Conservation (phyloP, 1,139 yeast species). For the Hanseniaspora uvarum region DNA sequence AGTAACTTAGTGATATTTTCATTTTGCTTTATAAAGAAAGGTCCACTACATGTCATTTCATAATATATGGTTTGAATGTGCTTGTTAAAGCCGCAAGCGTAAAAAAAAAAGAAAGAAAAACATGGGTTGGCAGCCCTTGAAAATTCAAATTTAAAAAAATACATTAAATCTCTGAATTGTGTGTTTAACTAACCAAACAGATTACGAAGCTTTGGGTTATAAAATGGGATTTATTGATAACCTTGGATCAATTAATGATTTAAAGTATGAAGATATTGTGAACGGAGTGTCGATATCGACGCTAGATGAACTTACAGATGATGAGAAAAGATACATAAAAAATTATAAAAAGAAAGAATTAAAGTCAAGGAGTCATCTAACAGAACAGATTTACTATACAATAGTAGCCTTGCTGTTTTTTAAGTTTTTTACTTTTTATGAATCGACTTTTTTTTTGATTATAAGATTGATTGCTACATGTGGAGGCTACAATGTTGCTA, state of each 20-base stretch:
- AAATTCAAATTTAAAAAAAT: neutral
- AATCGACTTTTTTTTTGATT: conserved; percentile 12
- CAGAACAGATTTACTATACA: conserved; percentile 2
- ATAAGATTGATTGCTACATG: conserved; percentile 12
- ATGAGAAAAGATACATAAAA: conserved; percentile 13
- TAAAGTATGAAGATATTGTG: neutral
- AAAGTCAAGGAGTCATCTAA: conserved; percentile 11
- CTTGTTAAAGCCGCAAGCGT: neutral
- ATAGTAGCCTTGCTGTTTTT: conserved; percentile 9
- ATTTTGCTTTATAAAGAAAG: neutral
- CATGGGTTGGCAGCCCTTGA: too few relatives aligned
- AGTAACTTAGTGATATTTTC: too few relatives aligned
- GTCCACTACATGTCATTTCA: too few relatives aligned
- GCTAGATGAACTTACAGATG: neutral
- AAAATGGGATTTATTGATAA: neutral
- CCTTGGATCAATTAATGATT: neutral
- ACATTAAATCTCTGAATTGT: neutral
- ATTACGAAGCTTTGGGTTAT: neutral
- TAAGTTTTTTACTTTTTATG: conserved; percentile 15
- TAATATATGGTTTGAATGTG: too few relatives aligned
- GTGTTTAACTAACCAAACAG: neutral
- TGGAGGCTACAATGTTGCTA: conserved; percentile 1
- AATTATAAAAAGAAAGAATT: conserved; percentile 11
- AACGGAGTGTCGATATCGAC: neutral
- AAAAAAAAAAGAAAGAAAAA: neutral